Base-by-base conservation (phyloP, 148 eudicot species). In the Rhododendron ovatum region DNA sequence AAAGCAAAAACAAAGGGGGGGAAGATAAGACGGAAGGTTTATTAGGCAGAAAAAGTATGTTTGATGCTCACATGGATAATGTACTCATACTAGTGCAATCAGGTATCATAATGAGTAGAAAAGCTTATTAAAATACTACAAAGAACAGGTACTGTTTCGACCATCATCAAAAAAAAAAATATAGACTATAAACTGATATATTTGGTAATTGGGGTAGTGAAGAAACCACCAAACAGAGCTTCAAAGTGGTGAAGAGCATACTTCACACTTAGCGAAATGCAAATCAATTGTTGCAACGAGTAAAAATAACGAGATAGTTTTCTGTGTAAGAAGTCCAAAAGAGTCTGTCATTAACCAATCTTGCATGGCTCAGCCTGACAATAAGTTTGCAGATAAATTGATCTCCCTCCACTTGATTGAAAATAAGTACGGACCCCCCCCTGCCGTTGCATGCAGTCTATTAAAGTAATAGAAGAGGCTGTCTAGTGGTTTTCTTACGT, bases 11-110 rank as follows among this genome's bases (percentile, higher is more conserved):
- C 43, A 0, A 3, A 14, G 35, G 14, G 14, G 22, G 26, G 28
- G 26, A 12, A 87, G 35, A 51, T 18, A 20, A 73, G 67, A 48
- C 2, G 79, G 47, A 45, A 39, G 26, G 51, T 59, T 28, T 2
- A 45, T 78, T 82, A 81, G n/a, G 78, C 86, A 43, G 65, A 22
- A 45, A 74, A 86, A 82, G 35, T 30, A 45, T 28, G 37, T 82
- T 17, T 67, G 9, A 37, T 28, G 24, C 51, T 48, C 51, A 14
- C 8, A 81, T 24, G 30, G 51, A 63, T 77, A 45, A 75, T 83
- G 50, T 63, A 22, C 37, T 63, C 43, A 50, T 65, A 35, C 3
- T 24, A 57, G 17, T 11, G 41, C 37, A 80, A 24, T 67, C 15
- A 17, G 20, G 30, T 39, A n/a, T 26, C 80, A 50, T 30, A 67